Base-by-base conservation (phyloP, 768 basidiomycete species). In the Mycena rebaudengoi region DNA sequence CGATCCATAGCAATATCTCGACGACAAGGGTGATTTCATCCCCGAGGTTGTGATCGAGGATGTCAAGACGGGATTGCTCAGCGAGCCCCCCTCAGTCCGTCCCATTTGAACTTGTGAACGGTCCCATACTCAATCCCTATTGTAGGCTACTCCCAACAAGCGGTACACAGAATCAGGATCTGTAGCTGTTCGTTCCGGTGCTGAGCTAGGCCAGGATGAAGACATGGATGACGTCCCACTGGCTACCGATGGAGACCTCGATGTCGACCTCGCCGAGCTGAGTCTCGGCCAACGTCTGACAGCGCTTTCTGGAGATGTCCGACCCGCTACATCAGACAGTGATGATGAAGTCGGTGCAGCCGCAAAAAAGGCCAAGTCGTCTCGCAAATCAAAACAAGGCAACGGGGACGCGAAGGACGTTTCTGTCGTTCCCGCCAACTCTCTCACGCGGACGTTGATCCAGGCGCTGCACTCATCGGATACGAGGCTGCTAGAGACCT, bases 381-480 rank as follows among this genome's bases (percentile, higher is more conserved):
- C 62, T 70, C 35, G 81, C 75, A 69, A 72, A 76, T 30, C 64
- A 71, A 23, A 75, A 74, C 61, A 79, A 77, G 65, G 78, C 71
- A 62, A 63, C 64, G 23, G 74, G 75, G 41, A 43, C 50, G 56
- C 29, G n/a, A 56, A 70, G 21, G 78, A 80, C 13, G 71, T 73
- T 8, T 71, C 81, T n/a, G 75, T 83, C 39, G 81, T 89, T 20
- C 93, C 96, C 35, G 88, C 94, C 1, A 88, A 90, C 66, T 96
- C 97, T 0, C 85, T 99, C 62, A 94, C 97, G 26, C 90, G 95
- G 57, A 96, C 97, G 26, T 84, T 99, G 49, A 93, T 97, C 60
- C 98, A 99, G 79, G 97, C 98, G 0, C 79, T 99, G 26, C 98
- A 99, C 75, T 98, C 98, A 1, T 91, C 92, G 20, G 98, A 99